Conservation (phyloP, 148 eudicot genomes). For the Silene latifolia region DNA sequence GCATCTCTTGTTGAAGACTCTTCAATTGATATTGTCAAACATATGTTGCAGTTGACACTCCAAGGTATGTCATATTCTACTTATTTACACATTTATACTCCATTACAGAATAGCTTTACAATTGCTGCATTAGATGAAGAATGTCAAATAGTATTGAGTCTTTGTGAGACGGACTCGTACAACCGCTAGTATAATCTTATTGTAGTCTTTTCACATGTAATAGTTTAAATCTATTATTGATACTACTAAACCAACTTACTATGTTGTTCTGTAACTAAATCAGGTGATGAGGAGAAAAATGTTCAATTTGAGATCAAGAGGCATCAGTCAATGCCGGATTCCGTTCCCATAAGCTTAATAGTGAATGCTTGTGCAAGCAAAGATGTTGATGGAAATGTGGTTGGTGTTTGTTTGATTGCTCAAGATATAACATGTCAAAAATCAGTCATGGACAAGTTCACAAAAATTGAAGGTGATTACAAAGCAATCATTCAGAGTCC, state of each 20-base stretch:
- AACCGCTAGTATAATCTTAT: no score
- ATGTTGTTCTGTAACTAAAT: neutral
- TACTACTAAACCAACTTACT: no score
- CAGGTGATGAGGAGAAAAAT: conserved; percentile 81
- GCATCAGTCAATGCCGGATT: conserved; percentile 42
- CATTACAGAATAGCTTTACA: no score
- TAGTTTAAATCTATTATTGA: neutral
- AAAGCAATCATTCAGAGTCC: conserved; percentile 85
- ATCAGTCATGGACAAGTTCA: conserved; percentile 89
- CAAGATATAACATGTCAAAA: conserved; percentile 82
- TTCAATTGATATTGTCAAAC: conserved; percentile 56
- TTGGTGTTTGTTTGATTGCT: conserved; percentile 86
- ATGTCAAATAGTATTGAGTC: no score
- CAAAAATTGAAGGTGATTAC: conserved; percentile 87
- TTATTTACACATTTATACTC: neutral
- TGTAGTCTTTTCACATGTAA: neutral
- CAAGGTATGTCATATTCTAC: conserved; percentile 56
- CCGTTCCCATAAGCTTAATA: conserved; percentile 63
- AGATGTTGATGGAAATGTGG: conserved; percentile 57
- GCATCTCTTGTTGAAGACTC: conserved; percentile 69
- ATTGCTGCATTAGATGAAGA: no score
- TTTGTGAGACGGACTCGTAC: no score
- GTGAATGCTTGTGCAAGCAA: conserved; percentile 88
- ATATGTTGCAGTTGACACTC: conserved; percentile 63
- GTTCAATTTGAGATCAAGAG: conserved; percentile 76